Conservation (phyloP, 306 rosid genomes). For the Styphnolobium japonicum region DNA sequence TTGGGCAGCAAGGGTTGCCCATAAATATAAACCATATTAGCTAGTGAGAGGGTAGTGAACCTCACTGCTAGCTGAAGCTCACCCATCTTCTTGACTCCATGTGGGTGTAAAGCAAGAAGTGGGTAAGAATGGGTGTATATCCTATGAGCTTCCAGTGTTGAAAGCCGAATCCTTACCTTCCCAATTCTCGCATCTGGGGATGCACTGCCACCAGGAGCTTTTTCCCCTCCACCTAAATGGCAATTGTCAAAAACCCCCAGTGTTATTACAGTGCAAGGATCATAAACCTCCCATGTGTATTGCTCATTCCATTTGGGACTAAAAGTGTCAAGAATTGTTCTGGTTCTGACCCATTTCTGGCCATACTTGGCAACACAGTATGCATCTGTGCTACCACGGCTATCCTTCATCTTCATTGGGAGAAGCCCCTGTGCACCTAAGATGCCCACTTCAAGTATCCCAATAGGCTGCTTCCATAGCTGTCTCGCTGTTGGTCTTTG, state of each 20-base stretch:
- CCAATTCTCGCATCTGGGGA: slow-evolving; percentile 74
- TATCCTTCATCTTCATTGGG: slow-evolving; percentile 89
- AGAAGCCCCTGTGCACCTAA: slow-evolving; percentile 83
- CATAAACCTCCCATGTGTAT: slow-evolving; percentile 93
- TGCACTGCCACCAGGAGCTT: slow-evolving; percentile 29
- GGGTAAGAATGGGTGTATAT: slow-evolving; percentile 75
- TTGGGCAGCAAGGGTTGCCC: slow-evolving; percentile 94
- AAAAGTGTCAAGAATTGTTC: slow-evolving; percentile 75
- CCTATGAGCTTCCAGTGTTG: slow-evolving; percentile 79
- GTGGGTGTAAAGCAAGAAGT: slow-evolving; percentile 73
- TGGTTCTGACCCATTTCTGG: slow-evolving; percentile 91
- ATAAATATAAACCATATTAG: slow-evolving; percentile 65
- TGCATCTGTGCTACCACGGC: slow-evolving; percentile 76
- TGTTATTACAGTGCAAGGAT: slow-evolving; percentile 89
- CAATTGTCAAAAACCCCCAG: slow-evolving; percentile 84
- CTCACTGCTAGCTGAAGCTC: slow-evolving; percentile 89
- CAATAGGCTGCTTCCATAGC: slow-evolving; percentile 87
- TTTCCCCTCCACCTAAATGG: slow-evolving; percentile 67
- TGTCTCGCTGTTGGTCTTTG: slow-evolving; percentile 91
- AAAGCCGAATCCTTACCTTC: slow-evolving; percentile 86
- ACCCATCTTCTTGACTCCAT: slow-evolving; percentile 94
- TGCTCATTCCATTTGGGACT: slow-evolving; percentile 96
- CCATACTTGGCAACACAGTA: slow-evolving; percentile 88
- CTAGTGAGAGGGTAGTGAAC: slow-evolving; percentile 79
- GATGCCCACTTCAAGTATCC: slow-evolving; percentile 86